Evolutionary conservation across 345 rosid species (phyloP).

Genomic region (Citrus sinensis): DNA sequence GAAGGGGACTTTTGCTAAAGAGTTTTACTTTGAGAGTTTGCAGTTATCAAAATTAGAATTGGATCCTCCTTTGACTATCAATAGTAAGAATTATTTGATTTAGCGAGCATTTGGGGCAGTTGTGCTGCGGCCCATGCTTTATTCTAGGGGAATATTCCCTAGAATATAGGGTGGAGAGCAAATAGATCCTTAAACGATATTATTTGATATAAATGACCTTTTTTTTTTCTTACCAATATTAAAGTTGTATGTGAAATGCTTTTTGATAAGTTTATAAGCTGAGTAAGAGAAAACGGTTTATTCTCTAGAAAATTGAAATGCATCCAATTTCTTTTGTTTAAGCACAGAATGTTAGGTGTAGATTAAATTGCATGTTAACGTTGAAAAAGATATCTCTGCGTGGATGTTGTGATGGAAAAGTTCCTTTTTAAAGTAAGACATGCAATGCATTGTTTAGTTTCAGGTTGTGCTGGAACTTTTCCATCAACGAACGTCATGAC

Average conservation of each 20-base stretch:
- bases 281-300: neutral
- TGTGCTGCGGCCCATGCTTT: too few species aligned
- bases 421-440: neutral
- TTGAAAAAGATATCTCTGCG: neutral
- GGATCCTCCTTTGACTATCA: conserved; percentile 7
- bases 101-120: too few species aligned
- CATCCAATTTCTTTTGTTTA: neutral
- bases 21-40: conserved; percentile 50
- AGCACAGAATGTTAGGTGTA: neutral
- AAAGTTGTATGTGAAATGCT: neutral
- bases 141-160: too few species aligned
- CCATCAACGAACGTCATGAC: too few species aligned
- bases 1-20: conserved; percentile 42
- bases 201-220: neutral
- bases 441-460: neutral
- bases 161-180: too few species aligned
- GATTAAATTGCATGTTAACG: neutral
- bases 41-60: conserved; percentile 25
- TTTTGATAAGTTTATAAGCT: neutral
- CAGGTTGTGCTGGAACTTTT: conserved; percentile 22
- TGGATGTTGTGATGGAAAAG: neutral
- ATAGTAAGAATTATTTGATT: neutral
- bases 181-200: too few species aligned
- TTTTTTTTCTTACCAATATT: neutral
- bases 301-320: neutral